Evolutionary conservation across 805 yeast genomes (phyloP).

Genomic region (Candida alai): DNA sequence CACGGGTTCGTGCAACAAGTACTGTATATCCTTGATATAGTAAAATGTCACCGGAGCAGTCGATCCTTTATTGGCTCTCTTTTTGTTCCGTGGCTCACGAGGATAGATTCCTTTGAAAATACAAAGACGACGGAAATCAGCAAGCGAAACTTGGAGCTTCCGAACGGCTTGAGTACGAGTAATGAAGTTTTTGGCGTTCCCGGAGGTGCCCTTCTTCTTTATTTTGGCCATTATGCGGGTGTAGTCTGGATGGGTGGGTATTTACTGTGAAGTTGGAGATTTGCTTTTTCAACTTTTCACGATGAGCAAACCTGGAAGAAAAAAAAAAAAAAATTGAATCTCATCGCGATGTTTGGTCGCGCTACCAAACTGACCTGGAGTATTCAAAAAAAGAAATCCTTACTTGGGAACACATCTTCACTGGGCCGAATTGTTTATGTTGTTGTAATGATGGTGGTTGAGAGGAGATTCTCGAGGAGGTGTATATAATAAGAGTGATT

Average conservation of each 20-base stretch:
- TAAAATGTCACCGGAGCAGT: slow-evolving; percentile 95
- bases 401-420: no score
- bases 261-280: no score
- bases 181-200: slow-evolving; percentile 88
- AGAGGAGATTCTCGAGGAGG: background rate
- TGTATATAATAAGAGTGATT: background rate
- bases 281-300: no score
- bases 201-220: slow-evolving; percentile 78
- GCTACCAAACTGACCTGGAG: no score
- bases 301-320: no score
- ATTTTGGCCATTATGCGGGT: slow-evolving; percentile 61
- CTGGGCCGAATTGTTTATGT: no score
- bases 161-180: slow-evolving; percentile 94
- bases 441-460: no score
- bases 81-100: slow-evolving; percentile 91
- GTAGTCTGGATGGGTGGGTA: no score
- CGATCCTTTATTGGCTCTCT: slow-evolving; percentile 97
- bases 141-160: slow-evolving; percentile 86
- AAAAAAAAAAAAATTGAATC: no score
- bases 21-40: slow-evolving; percentile 90
- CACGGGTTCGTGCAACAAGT: slow-evolving; percentile 91
- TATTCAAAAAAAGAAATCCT: no score
- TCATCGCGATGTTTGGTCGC: no score
- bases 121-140: slow-evolving; percentile 95
- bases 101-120: slow-evolving; percentile 98